These are phyloP conservation scores for Testicularia cyperi DNA, from an alignment of 1,284 basidiomycete species.

Conservation along the genomic window DNA sequence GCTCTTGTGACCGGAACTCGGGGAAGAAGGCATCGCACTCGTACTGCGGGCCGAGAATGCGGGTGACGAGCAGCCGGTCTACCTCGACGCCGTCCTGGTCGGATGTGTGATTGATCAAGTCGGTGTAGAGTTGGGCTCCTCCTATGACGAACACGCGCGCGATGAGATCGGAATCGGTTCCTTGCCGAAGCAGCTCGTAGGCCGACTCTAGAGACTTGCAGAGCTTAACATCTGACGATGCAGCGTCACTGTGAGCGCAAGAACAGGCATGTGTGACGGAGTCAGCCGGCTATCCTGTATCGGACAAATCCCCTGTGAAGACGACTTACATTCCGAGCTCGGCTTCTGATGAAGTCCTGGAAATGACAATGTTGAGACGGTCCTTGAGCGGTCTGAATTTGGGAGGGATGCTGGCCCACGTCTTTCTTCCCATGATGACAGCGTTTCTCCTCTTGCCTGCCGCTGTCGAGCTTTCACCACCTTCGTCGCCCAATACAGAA, in stretches of 20 bases:
- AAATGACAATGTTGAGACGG: conserved; percentile 81
- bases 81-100: conserved; percentile 5
- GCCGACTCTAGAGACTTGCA: too few species aligned
- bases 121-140: conserved; percentile 79
- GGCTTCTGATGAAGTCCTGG: conserved; percentile 69
- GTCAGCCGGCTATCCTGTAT: too few species aligned
- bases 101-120: conserved; percentile 56
- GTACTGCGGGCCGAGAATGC: conserved; percentile 74
- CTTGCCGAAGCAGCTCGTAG: too few species aligned
- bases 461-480: conserved; percentile 6
- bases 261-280: too few species aligned
- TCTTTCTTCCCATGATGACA: conserved; percentile 93
- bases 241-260: too few species aligned
- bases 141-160: conserved; percentile 77
- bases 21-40: conserved; percentile 86
- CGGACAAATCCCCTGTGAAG: too few species aligned
- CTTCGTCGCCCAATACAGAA: too few species aligned
- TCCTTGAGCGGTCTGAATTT: conserved; percentile 80
- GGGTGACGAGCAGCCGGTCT: conserved; percentile 71
- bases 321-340: conserved; percentile 66
- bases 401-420: conserved; percentile 94
- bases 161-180: conserved; percentile 4
- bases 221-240: conserved; percentile 14
- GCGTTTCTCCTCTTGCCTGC: conserved; percentile 68
- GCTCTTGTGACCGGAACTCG: conserved; percentile 65